A percentile compares a stretch with the other conserved stretches of the same genome.
phyloP scores from a whole-genome alignment of 2,329 filamentous ascomycete species.

The Trichoderma simmonsii region DNA sequence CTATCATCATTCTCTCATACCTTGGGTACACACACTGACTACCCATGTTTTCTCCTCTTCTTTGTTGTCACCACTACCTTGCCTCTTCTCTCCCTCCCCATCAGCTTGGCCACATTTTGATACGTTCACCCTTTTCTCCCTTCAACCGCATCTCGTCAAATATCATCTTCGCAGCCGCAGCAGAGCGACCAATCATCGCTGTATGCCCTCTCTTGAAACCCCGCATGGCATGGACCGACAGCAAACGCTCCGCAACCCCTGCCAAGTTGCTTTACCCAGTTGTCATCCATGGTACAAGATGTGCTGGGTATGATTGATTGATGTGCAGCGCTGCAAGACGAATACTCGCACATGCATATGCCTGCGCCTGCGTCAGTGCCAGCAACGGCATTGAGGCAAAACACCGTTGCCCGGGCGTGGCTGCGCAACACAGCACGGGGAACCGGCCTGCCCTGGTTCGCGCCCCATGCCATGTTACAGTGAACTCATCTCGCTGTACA shows the following conservation, averaged over 20 bases:
- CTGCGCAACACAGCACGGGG: neutral
- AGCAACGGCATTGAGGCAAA: neutral
- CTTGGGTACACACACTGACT: neutral
- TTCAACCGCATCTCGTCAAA: neutral
- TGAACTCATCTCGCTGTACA: conserved; percentile 1
- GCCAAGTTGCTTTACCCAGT: neutral
- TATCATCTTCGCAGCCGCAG: neutral
- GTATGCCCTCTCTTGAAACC: neutral
- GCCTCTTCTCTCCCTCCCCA: neutral
- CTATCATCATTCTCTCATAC: neutral
- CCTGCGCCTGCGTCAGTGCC: neutral
- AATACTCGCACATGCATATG: neutral
- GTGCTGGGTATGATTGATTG: neutral
- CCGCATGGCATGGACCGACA: neutral
- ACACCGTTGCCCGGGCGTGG: neutral
- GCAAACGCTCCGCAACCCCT: conserved; percentile 6
- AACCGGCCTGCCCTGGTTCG: neutral
- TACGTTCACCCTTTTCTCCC: neutral
- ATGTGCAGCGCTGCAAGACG: neutral
- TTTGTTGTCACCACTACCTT: neutral
- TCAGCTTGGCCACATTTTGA: neutral
- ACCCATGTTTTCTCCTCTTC: neutral
- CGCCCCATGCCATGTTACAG: neutral
- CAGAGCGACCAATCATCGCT: neutral
- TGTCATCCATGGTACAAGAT: neutral